Evolutionary conservation across 208 protist genomes (phyloP), one percentile per base, ranked within the genome.

Genomic region (Angomonas desouzai): DNA sequence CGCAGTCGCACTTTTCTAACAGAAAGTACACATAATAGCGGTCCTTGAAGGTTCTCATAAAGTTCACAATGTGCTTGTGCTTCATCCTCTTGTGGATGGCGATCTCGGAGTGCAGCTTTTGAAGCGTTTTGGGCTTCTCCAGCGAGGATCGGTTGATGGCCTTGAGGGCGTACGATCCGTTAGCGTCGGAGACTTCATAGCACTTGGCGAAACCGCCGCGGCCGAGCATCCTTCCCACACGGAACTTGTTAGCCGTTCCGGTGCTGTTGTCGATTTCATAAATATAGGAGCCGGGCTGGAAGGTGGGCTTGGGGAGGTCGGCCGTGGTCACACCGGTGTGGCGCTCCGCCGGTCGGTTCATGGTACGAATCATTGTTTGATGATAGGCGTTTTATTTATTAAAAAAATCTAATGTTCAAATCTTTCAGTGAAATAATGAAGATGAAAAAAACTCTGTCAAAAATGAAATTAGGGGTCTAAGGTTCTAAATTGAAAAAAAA

Each of bases 181-280:
- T 81, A 47, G 63, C 76, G 48, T 98, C 88, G 0, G 66, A 77
- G 62, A 99, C 83, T 68, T 96, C 80, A 76, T 97, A 99, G 70
- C 96, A 98, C 78, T 98, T 97, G 9, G 97, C 98, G 76, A 99
- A 99, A 3, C 98, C 98, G 59, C 98, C 97, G 75, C 98, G 76
- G 48, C 86, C 86, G 32, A 95, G 83, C 11, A 92, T 57, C 27
- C 70, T 68, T n/a, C 81, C 86, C 28, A 70, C 73, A 29, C 72
- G 70, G 68, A 87, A 89, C 34, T 71, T 59, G 30, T 79, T 74
- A 56, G 83, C 68, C 38, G 57, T 63, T 38, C 82, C 84, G 40
- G n/a, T 68, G 33, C 48, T 49, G 49, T 28, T 45, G 51, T 85
- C 74, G n/a, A 71, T n/a, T 65, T 86, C 82, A 67, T 84, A 81